These are phyloP conservation scores for Erysimum cheiranthoides DNA, from an alignment of 345 rosid genomes.

Conservation along the genomic window DNA sequence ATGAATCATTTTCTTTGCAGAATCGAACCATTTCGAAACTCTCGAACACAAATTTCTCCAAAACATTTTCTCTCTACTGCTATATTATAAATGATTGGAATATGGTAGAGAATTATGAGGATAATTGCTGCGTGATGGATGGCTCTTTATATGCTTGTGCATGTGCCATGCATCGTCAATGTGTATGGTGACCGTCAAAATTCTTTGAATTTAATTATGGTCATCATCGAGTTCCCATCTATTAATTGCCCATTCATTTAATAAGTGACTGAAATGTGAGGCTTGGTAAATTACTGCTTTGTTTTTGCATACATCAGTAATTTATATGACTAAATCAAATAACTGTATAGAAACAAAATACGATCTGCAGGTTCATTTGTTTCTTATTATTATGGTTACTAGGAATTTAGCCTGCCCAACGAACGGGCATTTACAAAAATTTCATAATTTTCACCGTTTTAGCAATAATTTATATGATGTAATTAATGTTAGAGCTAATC, in stretches of 20 bases:
- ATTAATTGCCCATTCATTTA: neutral
- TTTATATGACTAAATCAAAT: no score
- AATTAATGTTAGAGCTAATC: no score
- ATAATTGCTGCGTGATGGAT: neutral
- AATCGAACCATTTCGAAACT: constrained; percentile 29
- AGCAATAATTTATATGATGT: no score
- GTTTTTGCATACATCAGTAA: neutral
- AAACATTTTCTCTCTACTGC: constrained; percentile 12
- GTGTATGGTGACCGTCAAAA: constrained; percentile 23
- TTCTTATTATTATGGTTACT: neutral
- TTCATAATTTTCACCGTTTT: no score
- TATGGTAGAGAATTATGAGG: neutral
- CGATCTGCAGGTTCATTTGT: neutral
- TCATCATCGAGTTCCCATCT: neutral
- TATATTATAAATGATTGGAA: neutral
- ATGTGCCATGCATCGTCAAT: constrained; percentile 16
- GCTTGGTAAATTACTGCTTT: neutral
- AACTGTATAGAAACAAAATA: neutral
- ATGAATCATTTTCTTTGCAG: neutral
- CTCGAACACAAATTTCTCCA: constrained; percentile 12
- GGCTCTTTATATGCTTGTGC: constrained; percentile 27
- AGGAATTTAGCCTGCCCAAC: neutral
- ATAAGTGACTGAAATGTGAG: neutral
- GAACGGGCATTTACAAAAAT: no score
- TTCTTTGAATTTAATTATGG: constrained; percentile 6